Evolutionary conservation across 129 eudicot species (phyloP).

Genomic region (Tagetes erecta): DNA sequence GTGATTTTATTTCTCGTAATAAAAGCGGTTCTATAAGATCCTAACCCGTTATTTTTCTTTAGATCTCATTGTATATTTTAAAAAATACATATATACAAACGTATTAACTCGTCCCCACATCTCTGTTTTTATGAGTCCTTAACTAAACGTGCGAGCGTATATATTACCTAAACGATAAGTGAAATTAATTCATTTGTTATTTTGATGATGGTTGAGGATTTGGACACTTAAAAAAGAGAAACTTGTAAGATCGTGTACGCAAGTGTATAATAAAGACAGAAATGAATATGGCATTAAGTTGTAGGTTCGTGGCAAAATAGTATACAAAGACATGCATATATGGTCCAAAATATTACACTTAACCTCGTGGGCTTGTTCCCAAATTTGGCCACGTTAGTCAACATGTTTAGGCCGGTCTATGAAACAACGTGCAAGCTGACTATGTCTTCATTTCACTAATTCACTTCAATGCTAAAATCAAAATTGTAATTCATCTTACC

Average conservation of each 20-base stretch:
- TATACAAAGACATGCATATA: constrained; percentile 8
- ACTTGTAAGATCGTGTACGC: constrained; percentile 3
- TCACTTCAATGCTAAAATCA: neutral
- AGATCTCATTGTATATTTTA: no score
- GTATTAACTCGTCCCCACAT: no score
- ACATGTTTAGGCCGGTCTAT: neutral
- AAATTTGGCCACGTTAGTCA: constrained; percentile 19
- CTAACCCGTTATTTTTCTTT: no score
- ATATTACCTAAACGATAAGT: neutral
- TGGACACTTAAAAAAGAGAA: neutral
- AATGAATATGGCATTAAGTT: neutral
- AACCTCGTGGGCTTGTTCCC: neutral
- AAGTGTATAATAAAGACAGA: constrained; percentile 23
- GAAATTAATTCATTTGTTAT: neutral
- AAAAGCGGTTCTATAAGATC: no score
- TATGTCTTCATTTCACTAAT: neutral
- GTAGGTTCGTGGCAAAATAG: constrained; percentile 23
- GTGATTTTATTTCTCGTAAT: no score
- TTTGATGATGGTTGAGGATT: neutral
- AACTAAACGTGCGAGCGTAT: no score
- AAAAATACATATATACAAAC: no score
- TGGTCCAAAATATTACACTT: constrained; percentile 27
- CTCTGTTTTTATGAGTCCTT: no score
- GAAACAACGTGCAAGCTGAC: no score
- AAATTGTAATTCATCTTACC: no score